Percentiles rank a stretch among this genome's conserved stretches.
These are phyloP conservation scores for Fragaria iinumae DNA, from an alignment of 306 rosid genomes.

Conservation along the genomic window DNA sequence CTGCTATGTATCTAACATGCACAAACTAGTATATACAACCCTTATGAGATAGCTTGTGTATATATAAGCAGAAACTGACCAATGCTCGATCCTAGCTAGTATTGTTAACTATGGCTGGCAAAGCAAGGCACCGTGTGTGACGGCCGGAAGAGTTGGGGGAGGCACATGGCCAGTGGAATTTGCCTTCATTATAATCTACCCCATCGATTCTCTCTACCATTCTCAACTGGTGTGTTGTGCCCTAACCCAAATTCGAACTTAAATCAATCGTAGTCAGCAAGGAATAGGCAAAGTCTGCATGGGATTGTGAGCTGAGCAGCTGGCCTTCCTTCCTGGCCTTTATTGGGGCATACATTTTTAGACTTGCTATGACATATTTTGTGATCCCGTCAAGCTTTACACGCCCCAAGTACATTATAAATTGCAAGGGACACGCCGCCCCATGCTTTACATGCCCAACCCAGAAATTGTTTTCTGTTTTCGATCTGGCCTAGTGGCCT, in stretches of 20 bases:
- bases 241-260: not conserved
- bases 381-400: conserved; percentile 34
- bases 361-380: conserved; percentile 27
- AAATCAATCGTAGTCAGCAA: conserved; percentile 23
- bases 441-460: not conserved
- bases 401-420: not conserved
- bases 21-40: not conserved
- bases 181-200: not conserved
- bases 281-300: conserved; percentile 38
- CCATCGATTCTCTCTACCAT: not conserved
- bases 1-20: not conserved
- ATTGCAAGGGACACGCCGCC: not conserved
- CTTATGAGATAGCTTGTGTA: conserved; percentile 14
- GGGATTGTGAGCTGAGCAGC: conserved; percentile 27
- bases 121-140: conserved; percentile 31
- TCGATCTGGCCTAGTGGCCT: not conserved
- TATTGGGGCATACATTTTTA: conserved; percentile 1
- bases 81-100: not conserved
- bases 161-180: conserved; percentile 43
- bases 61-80: not conserved
- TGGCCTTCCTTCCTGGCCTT: not conserved
- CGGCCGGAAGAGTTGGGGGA: conserved; percentile 24
- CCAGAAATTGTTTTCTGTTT: not conserved
- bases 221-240: not conserved
- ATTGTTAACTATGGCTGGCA: conserved; percentile 13